Evolutionary conservation across 2,329 filamentous ascomycete genomes (phyloP), one percentile per base, ranked within the genome.

Genomic region (Scopulariopsis brevicaulis): DNA sequence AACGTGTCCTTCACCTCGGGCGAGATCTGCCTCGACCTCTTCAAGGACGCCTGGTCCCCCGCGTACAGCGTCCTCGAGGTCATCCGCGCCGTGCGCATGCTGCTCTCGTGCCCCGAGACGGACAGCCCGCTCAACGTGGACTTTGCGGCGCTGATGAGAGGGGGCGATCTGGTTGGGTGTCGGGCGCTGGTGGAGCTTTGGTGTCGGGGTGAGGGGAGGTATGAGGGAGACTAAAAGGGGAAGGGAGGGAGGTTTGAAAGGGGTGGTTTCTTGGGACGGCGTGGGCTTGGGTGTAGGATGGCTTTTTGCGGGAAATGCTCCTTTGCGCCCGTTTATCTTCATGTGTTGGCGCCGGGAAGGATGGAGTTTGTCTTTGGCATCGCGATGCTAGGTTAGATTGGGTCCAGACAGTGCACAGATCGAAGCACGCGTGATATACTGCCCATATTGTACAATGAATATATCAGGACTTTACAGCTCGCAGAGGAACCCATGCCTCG

Each of bases 21-120:
- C 64, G 92, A 96, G 73, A 94, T 99, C 68, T 99, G 94, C 71
- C 83, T 97, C 32, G 94, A 96, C 68, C 79, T 97, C 61, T 78
- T 99, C 60, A 80, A 81, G 67, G 80, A 86, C 58, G 80, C 81
- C 20, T 97, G 93, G 93, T 87, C 89, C 60, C 89, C 92, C 1
- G 85, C 90, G 20, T 94, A 96, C 71, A 92, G 86, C 48, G 80
- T 97, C 22, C 80, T 86, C 40, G 82, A 86, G 66, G 87, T 86
- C 61, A 74, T 93, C 66, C 85, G 87, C 64, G 84, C 84, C 53
- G 80, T 93, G 62, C 82, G 87, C 63, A 80, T 88, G 74, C 76
- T 94, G 64, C 75, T 90, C 58, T 64, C 70, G 56, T 83, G 78
- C 61, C 86, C 87, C 1, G 89, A 85, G 69, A 79, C 83, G 53